Evolutionary conservation across 495 filamentous ascomycete species (phyloP).

Genomic region (Tuber brumale): DNA sequence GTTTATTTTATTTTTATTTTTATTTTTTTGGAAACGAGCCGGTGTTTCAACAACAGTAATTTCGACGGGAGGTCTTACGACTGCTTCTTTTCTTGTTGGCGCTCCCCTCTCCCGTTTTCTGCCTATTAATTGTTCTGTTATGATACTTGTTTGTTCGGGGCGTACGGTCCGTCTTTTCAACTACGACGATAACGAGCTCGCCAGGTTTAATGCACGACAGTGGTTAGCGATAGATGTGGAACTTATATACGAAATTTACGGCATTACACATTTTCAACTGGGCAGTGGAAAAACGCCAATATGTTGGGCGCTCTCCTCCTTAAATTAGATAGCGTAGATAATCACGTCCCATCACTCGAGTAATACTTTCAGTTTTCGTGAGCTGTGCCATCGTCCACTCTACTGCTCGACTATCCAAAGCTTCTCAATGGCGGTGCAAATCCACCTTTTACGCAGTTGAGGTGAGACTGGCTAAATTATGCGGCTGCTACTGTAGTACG

Average conservation of each 20-base stretch:
- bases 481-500: neutral
- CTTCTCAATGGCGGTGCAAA: neutral
- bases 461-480: neutral
- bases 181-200: slow-evolving; percentile 16
- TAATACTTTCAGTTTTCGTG: neutral
- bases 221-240: neutral
- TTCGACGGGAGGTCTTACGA: slow-evolving; percentile 10
- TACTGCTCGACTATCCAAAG: neutral
- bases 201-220: neutral
- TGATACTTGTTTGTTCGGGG: slow-evolving; percentile 12
- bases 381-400: neutral
- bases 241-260: neutral
- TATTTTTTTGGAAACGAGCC: slow-evolving; percentile 7
- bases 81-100: slow-evolving; percentile 13
- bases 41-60: slow-evolving; percentile 38
- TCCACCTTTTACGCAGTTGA: neutral
- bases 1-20: neutral
- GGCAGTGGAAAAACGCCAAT: neutral
- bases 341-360: neutral
- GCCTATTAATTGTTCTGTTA: slow-evolving; percentile 5
- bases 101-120: slow-evolving; percentile 1
- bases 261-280: neutral
- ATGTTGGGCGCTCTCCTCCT: neutral
- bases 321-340: neutral
- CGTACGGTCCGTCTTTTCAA: slow-evolving; percentile 32